A percentile compares a stretch with the other conserved stretches of the same genome.
Evolutionary conservation across 345 rosid genomes (phyloP).

Genomic region (Crucihimalaya himalaica): DNA sequence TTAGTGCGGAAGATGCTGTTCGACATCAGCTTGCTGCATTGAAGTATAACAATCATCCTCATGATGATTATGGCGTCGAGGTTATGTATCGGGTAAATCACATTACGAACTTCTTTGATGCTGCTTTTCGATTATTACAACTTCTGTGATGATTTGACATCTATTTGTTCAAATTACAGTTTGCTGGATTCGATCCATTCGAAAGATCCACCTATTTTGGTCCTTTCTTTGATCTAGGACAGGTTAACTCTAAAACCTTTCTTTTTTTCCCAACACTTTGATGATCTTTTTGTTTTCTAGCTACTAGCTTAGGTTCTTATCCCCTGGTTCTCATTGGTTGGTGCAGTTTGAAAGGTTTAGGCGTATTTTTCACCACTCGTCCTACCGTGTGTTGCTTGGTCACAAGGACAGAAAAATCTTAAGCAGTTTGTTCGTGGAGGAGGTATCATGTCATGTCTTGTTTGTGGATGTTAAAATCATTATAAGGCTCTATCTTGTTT

Average conservation of each 20-base stretch:
- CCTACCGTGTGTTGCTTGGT: conserved; percentile 83
- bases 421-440: conserved; percentile 80
- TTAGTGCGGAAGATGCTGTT: conserved; percentile 90
- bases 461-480: not conserved
- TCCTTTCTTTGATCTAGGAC: conserved; percentile 85
- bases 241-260: conserved; percentile 50
- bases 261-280: not conserved
- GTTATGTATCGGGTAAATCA: conserved; percentile 83
- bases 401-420: conserved; percentile 79
- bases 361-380: conserved; percentile 90
- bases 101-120: not conserved
- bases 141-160: conserved; percentile 7
- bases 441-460: conserved; percentile 49
- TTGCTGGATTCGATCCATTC: conserved; percentile 97
- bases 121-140: not conserved
- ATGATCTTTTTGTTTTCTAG: conserved; percentile 4
- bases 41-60: conserved; percentile 85
- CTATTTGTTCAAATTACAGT: conserved; percentile 46
- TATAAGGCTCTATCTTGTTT: conserved; percentile 4
- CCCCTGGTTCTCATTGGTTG: not conserved
- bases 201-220: conserved; percentile 96
- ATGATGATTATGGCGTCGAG: conserved; percentile 83
- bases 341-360: conserved; percentile 88
- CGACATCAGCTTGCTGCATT: conserved; percentile 78
- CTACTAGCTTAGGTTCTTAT: not conserved